Evolutionary conservation across 768 basidiomycete genomes (phyloP).

Genomic region (Serendipita indica): DNA sequence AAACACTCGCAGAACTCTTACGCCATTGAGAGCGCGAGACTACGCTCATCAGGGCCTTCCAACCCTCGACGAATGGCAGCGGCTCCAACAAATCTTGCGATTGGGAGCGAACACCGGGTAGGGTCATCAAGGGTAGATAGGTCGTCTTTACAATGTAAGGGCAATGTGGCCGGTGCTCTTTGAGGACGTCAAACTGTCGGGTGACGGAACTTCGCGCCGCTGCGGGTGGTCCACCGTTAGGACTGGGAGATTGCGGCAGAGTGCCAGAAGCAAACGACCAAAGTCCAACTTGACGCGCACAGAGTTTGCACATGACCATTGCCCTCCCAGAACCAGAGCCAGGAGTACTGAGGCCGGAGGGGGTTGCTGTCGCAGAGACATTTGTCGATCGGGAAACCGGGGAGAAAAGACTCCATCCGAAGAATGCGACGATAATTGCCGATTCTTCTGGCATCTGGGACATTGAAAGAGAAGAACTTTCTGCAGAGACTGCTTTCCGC

Average conservation of each 20-base stretch:
- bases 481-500: neutral
- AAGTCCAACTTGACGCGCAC: conserved; percentile 64
- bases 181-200: conserved; percentile 56
- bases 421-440: conserved; percentile 31
- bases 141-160: conserved; percentile 42
- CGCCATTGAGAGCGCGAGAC: conserved; percentile 12
- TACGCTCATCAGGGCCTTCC: conserved; percentile 7
- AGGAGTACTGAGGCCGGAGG: neutral
- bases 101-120: neutral
- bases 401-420: conserved; percentile 35
- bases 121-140: conserved; percentile 10
- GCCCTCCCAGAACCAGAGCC: conserved; percentile 27
- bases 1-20: neutral
- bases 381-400: conserved; percentile 18
- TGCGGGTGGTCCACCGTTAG: conserved; percentile 15
- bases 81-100: conserved; percentile 10
- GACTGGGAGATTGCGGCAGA: conserved; percentile 13
- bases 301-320: conserved; percentile 50
- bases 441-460: conserved; percentile 16
- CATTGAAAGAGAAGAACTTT: neutral
- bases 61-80: conserved; percentile 11
- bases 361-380: conserved; percentile 11
- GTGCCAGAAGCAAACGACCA: conserved; percentile 48
- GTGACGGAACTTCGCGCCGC: conserved; percentile 21
- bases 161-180: conserved; percentile 74